Evolutionary conservation across 2,329 filamentous ascomycete genomes (phyloP).

Genomic region (Cercospora zeina): DNA sequence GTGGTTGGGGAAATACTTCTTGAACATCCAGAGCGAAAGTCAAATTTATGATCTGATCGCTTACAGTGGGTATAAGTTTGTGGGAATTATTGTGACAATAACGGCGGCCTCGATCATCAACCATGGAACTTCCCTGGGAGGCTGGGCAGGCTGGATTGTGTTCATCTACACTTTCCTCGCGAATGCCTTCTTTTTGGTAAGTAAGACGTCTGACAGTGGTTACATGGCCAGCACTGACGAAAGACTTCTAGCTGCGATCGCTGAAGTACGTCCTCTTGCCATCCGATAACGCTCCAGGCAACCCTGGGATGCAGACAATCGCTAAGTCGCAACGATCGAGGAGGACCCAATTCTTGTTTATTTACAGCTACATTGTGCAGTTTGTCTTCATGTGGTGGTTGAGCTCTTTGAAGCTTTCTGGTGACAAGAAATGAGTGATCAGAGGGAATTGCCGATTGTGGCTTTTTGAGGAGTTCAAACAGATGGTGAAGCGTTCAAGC

Average conservation of each 20-base stretch:
- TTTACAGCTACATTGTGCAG: conserved; percentile 93
- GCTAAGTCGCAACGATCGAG: conserved; percentile 83
- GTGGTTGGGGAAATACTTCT: conserved; percentile 88
- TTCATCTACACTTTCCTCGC: conserved; percentile 91
- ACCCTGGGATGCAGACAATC: conserved; percentile 68
- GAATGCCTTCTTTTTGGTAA: conserved; percentile 91
- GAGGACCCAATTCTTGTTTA: conserved; percentile 86
- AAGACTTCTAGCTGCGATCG: conserved; percentile 70
- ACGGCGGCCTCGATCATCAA: conserved; percentile 75
- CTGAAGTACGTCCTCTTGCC: conserved; percentile 94
- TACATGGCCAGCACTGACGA: conserved; percentile 17
- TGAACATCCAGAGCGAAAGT: conserved; percentile 90
- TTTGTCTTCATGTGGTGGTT: conserved; percentile 90
- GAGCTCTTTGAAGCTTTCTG: conserved; percentile 50
- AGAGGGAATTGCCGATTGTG: neutral
- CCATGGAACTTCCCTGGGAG: conserved; percentile 76
- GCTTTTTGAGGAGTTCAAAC: neutral
- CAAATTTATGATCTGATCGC: conserved; percentile 92
- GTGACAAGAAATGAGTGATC: conserved; percentile 20
- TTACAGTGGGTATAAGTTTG: conserved; percentile 98
- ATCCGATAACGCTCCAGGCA: conserved; percentile 66
- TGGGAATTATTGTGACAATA: conserved; percentile 90
- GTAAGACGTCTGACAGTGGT: conserved; percentile 37
- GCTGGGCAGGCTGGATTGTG: conserved; percentile 83
- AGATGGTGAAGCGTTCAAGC: conserved; percentile 24